Evolutionary conservation across 1,284 basidiomycete species (phyloP).

Genomic region (Porodaedalea pini): DNA sequence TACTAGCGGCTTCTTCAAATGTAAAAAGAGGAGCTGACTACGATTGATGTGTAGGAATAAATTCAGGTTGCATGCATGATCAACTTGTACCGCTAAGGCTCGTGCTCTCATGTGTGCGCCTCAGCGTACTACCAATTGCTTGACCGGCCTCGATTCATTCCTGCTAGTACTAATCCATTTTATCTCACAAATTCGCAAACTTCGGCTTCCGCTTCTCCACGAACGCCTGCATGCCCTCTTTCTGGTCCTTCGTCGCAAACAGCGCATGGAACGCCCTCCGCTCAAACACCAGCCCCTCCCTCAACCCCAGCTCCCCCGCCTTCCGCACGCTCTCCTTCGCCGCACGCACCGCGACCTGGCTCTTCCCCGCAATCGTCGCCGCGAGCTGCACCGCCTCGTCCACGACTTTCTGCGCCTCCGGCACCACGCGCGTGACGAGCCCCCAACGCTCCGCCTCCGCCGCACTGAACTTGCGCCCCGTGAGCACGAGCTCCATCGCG

Average conservation of each 20-base stretch:
- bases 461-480: constrained; percentile 79
- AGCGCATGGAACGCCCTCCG: constrained; percentile 88
- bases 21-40: too few species aligned
- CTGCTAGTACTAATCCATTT: too few species aligned
- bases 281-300: constrained; percentile 86
- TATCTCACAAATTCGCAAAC: constrained; percentile 51
- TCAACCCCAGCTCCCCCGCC: constrained; percentile 79
- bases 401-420: constrained; percentile 67
- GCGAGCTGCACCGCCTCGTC: constrained; percentile 88
- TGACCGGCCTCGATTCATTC: too few species aligned
- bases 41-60: not conserved
- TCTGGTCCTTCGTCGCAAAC: constrained; percentile 96
- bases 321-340: constrained; percentile 96
- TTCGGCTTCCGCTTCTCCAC: constrained; percentile 93
- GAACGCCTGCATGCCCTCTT: constrained; percentile 98
- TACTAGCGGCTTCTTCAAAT: too few species aligned
- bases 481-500: constrained; percentile 94
- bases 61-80: too few species aligned
- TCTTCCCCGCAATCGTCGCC: constrained; percentile 78
- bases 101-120: too few species aligned
- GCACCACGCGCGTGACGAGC: constrained; percentile 78
- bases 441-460: constrained; percentile 85
- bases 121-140: too few species aligned
- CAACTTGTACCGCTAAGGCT: too few species aligned
- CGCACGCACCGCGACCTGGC: constrained; percentile 82